phyloP scores from a whole-genome alignment of 352 stramenopile genomes.

The Globisporangium cederbergense region DNA sequence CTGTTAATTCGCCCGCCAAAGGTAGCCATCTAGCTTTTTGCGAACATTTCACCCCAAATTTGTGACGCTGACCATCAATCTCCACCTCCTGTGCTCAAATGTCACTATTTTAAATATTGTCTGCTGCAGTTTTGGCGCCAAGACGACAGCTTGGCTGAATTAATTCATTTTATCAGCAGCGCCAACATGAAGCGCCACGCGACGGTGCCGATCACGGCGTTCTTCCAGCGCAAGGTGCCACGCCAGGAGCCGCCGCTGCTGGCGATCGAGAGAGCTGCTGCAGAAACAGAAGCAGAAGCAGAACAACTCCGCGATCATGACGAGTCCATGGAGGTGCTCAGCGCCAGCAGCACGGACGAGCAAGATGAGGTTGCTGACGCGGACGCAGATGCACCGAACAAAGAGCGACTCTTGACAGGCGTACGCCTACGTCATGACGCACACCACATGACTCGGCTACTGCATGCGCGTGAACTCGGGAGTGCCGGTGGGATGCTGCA shows the following conservation, averaged over 20 bases:
- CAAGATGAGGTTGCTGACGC: neutral
- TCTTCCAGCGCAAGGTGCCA: constrained; percentile 59
- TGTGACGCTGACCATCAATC: neutral
- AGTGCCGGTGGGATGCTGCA: constrained; percentile 15
- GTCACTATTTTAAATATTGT: constrained; percentile 6
- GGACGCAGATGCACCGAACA: neutral
- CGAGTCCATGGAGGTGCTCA: constrained; percentile 18
- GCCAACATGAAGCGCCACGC: constrained; percentile 24
- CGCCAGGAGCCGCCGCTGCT: constrained; percentile 17
- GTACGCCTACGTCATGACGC: constrained; percentile 14
- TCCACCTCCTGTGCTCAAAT: neutral
- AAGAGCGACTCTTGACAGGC: neutral
- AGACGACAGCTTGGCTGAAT: neutral
- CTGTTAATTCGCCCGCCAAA: no score
- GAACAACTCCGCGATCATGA: constrained; percentile 4
- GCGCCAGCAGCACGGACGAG: constrained; percentile 1
- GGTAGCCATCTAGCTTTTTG: constrained; percentile 7
- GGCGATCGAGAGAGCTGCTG: neutral
- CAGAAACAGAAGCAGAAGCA: neutral
- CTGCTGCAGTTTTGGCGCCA: constrained; percentile 15
- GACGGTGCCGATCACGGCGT: constrained; percentile 50
- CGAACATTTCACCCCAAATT: neutral
- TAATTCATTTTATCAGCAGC: neutral
- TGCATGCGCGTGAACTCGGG: constrained; percentile 45
- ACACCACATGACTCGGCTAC: constrained; percentile 29